A percentile compares a stretch with the other conserved stretches of the same genome.
These are phyloP conservation scores for Penicillium sumatraense DNA, from an alignment of 2,329 filamentous ascomycete genomes.

Conservation along the genomic window DNA sequence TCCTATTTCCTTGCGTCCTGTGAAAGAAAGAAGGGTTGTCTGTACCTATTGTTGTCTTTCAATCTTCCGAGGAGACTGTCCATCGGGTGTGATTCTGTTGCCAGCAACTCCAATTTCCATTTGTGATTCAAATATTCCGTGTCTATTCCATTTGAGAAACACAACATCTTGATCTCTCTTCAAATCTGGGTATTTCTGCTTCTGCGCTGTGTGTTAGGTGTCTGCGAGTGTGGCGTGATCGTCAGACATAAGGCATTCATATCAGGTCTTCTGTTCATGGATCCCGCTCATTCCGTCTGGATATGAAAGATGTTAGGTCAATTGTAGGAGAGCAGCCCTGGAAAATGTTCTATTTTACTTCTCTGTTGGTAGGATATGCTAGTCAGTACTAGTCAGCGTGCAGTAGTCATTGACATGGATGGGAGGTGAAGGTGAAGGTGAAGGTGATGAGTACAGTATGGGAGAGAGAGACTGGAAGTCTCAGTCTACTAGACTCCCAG, in stretches of 20 bases:
- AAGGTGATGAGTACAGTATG: too few species aligned
- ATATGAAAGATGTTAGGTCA: not conserved
- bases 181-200: not conserved
- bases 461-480: too few species aligned
- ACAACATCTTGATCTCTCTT: not conserved
- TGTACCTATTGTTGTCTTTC: constrained; percentile 28
- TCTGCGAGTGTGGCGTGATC: constrained; percentile 23
- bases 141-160: not conserved
- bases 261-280: constrained; percentile 13
- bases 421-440: too few species aligned
- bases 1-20: constrained; percentile 18
- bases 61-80: constrained; percentile 17
- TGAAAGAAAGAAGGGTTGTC: constrained; percentile 26
- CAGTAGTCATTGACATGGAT: not conserved
- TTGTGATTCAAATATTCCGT: constrained; percentile 21
- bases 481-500: too few species aligned
- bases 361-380: not conserved
- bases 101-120: constrained; percentile 30
- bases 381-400: not conserved
- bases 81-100: constrained; percentile 35
- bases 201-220: constrained; percentile 4
- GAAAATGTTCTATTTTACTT: not conserved
- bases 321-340: too few species aligned
- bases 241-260: constrained; percentile 20
- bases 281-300: not conserved